Evolutionary conservation across 768 basidiomycete species (phyloP).

Genomic region (Paxillus rubicundulus): DNA sequence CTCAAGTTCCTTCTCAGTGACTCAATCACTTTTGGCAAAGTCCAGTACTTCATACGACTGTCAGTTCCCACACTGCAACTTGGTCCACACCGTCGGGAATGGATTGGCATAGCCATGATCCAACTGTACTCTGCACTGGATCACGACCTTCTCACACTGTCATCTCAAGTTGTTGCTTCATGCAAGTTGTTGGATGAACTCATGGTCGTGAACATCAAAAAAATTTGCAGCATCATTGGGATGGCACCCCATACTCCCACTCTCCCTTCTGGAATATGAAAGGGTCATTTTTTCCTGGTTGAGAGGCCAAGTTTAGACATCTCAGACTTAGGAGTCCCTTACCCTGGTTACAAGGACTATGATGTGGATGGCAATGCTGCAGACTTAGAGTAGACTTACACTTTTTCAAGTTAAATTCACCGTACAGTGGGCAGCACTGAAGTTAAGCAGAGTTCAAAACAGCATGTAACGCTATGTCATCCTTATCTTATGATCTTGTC

Average conservation of each 20-base stretch:
- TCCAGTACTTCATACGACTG: background rate
- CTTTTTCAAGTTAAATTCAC: too few relatives aligned
- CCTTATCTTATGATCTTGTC: too few relatives aligned
- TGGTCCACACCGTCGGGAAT: background rate
- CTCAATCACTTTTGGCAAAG: background rate
- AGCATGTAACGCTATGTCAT: too few relatives aligned
- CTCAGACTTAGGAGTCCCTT: conserved; percentile 2
- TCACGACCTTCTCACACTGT: conserved; percentile 8
- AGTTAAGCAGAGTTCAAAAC: too few relatives aligned
- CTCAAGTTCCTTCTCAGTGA: background rate
- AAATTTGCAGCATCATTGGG: conserved; percentile 20
- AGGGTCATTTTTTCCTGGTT: conserved; percentile 15
- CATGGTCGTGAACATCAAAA: conserved; percentile 7
- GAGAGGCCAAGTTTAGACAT: conserved; percentile 25
- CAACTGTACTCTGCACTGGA: conserved; percentile 21
- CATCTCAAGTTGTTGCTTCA: conserved; percentile 14
- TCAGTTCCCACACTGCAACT: conserved; percentile 12
- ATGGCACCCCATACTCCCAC: conserved; percentile 22
- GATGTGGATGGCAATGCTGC: background rate
- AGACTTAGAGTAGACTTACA: background rate
- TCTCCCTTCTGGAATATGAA: background rate
- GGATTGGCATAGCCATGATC: conserved; percentile 16
- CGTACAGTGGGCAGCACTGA: too few relatives aligned
- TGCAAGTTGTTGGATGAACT: conserved; percentile 20
- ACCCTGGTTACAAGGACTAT: background rate